Percentiles rank a stretch among this genome's conserved stretches.
Conservation (phyloP, 2,329 filamentous ascomycete genomes). For the Nemania sp. region DNA sequence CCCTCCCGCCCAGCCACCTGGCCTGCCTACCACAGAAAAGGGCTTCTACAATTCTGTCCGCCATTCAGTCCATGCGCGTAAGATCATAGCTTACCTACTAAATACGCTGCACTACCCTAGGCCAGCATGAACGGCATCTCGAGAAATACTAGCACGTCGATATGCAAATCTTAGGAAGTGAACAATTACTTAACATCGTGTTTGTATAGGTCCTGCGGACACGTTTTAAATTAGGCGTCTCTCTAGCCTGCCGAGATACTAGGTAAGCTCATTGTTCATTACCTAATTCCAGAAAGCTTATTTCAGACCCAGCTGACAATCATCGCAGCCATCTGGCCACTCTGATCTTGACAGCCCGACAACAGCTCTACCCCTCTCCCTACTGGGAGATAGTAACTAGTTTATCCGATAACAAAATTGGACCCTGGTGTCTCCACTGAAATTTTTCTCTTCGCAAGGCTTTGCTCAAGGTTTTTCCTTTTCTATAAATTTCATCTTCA, state of each 20-base stretch:
- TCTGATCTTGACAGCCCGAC: background rate
- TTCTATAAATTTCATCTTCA: slow-evolving; percentile 26
- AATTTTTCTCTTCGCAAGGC: slow-evolving; percentile 34
- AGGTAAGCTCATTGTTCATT: background rate
- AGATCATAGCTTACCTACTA: background rate
- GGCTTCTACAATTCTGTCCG: background rate
- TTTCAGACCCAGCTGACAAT: background rate
- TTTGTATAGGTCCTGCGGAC: too few species aligned
- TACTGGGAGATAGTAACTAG: too few species aligned
- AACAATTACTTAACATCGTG: too few species aligned
- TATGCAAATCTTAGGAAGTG: too few species aligned
- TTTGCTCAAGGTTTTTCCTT: slow-evolving; percentile 3
- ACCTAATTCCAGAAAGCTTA: background rate
- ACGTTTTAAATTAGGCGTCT: too few species aligned
- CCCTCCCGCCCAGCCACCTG: background rate
- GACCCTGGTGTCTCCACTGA: slow-evolving; percentile 14
- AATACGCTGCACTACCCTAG: too few species aligned
- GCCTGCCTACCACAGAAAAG: background rate
- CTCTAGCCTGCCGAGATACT: too few species aligned
- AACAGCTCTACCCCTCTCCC: background rate
- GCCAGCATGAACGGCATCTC: too few species aligned
- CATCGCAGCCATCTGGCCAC: background rate
- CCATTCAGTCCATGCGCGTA: background rate
- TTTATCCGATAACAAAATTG: slow-evolving; percentile 23
- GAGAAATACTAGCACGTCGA: too few species aligned